Evolutionary conservation across 352 stramenopile species (phyloP).

Genomic region (Phytophthora ohioensis): DNA sequence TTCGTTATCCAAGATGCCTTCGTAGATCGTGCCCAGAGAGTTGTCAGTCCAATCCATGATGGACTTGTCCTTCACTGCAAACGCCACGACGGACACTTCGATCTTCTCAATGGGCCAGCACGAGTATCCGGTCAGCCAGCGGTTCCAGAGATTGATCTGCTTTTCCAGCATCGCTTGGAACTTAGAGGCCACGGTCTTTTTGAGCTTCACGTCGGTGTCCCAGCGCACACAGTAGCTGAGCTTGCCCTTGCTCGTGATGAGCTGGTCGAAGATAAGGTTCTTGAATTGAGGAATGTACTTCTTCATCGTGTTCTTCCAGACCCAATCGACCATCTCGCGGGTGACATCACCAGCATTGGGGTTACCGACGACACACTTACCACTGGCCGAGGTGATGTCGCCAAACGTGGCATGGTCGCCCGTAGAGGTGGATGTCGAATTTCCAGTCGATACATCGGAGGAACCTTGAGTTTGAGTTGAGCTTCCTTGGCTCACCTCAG

Average conservation of each 20-base stretch:
- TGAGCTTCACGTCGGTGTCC: background rate
- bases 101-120: too few species aligned
- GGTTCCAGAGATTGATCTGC: too few species aligned
- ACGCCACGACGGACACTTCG: too few species aligned
- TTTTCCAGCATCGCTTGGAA: too few species aligned
- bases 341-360: constrained; percentile 5
- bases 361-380: constrained; percentile 6
- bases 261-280: constrained; percentile 19
- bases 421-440: background rate
- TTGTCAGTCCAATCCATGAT: too few species aligned
- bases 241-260: constrained; percentile 13
- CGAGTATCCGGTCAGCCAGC: too few species aligned
- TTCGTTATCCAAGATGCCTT: too few species aligned
- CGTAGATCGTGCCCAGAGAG: too few species aligned
- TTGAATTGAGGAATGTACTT: constrained; percentile 5
- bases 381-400: background rate
- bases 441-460: background rate
- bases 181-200: too few species aligned
- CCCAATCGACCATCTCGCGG: constrained; percentile 9
- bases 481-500: constrained; percentile 10
- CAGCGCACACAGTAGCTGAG: constrained; percentile 19
- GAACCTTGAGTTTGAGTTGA: constrained; percentile 8
- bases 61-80: too few species aligned
- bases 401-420: constrained; percentile 7
- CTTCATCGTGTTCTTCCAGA: constrained; percentile 17